phyloP scores from a whole-genome alignment of 2,329 filamentous ascomycete genomes.

The Paraphoma chrysanthemicola region DNA sequence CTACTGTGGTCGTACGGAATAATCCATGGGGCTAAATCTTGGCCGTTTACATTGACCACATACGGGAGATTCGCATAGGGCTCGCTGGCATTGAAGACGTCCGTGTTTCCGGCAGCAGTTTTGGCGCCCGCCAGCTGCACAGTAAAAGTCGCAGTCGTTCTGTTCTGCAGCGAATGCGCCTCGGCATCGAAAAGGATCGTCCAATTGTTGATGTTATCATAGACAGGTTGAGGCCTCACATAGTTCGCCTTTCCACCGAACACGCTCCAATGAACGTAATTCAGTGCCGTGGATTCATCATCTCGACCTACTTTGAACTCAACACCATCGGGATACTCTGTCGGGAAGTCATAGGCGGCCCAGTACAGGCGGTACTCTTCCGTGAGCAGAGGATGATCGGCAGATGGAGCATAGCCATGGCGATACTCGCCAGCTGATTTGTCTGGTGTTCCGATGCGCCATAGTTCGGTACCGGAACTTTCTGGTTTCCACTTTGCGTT shows the following conservation, averaged over 20 bases:
- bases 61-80: conserved; percentile 62
- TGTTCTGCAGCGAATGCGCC: conserved; percentile 43
- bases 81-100: conserved; percentile 63
- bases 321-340: conserved; percentile 65
- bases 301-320: conserved; percentile 64
- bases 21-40: conserved; percentile 59
- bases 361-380: conserved; percentile 67
- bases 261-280: conserved; percentile 71
- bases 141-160: conserved; percentile 62
- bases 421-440: conserved; percentile 66
- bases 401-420: conserved; percentile 62
- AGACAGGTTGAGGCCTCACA: conserved; percentile 50
- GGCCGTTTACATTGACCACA: conserved; percentile 57
- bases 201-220: conserved; percentile 46
- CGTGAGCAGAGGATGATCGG: conserved; percentile 58
- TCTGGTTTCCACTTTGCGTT: conserved; percentile 60
- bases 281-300: conserved; percentile 59
- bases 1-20: conserved; percentile 65
- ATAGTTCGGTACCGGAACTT: conserved; percentile 64
- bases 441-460: conserved; percentile 67
- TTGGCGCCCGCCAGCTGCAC: conserved; percentile 69
- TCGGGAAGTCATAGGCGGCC: conserved; percentile 64
- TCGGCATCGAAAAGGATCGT: conserved; percentile 17
- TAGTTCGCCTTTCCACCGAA: conserved; percentile 64
- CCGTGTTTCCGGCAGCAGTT: conserved; percentile 67